phyloP scores from a whole-genome alignment of 345 rosid genomes.

The Hevea brasiliensis region DNA sequence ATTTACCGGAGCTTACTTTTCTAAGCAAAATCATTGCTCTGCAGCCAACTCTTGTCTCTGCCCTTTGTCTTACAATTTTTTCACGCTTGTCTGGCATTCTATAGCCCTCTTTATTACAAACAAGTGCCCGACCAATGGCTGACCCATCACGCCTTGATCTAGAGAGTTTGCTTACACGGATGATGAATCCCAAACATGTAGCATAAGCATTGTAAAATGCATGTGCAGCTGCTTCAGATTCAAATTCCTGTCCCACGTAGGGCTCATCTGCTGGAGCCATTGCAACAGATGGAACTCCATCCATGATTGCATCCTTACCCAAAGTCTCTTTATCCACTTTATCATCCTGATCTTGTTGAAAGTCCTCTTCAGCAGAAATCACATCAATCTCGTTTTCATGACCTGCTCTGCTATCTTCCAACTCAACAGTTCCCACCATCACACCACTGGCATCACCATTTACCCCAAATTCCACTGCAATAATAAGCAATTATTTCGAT shows the following conservation, averaged over 20 bases:
- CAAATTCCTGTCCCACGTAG: constrained; percentile 82
- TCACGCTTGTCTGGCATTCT: constrained; percentile 96
- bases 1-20: constrained; percentile 84
- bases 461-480: constrained; percentile 77
- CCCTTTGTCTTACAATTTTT: constrained; percentile 91
- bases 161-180: constrained; percentile 96
- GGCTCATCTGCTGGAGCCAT: constrained; percentile 62
- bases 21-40: constrained; percentile 98
- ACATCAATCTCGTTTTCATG: constrained; percentile 51
- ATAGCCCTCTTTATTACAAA: constrained; percentile 93
- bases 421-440: constrained; percentile 44
- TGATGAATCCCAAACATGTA: constrained; percentile 72
- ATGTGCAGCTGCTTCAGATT: constrained; percentile 90
- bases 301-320: constrained; percentile 33
- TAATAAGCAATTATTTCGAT: background rate
- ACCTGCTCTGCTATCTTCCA: constrained; percentile 33
- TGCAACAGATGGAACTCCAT: constrained; percentile 31
- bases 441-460: constrained; percentile 57
- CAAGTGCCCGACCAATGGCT: constrained; percentile 92
- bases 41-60: constrained; percentile 97
- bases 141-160: constrained; percentile 95
- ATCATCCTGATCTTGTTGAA: constrained; percentile 39
- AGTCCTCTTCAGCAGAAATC: constrained; percentile 46
- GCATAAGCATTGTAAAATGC: constrained; percentile 93
- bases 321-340: constrained; percentile 49